phyloP scores from a whole-genome alignment of 139 green algal species.

The Coelastrella sp. region DNA sequence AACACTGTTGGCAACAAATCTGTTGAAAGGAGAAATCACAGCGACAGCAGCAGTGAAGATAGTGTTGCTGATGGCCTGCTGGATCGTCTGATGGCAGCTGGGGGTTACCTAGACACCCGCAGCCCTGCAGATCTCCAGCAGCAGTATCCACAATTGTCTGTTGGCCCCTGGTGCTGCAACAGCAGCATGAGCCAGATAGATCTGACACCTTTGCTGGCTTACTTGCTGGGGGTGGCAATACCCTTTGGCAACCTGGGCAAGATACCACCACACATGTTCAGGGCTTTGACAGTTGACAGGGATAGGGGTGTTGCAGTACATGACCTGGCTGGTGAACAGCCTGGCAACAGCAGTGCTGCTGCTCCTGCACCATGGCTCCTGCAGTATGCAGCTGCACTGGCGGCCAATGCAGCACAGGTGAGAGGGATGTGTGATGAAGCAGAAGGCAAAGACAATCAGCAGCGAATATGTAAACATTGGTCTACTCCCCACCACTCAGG shows the following conservation, averaged over 20 bases:
- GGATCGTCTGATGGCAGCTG: background rate
- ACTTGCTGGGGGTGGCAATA: slow-evolving; percentile 86
- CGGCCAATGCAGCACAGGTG: slow-evolving; percentile 46
- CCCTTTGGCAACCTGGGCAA: slow-evolving; percentile 87
- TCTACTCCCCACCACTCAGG: too few relatives aligned
- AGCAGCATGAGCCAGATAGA: slow-evolving; percentile 84
- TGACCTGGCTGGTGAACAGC: too few relatives aligned
- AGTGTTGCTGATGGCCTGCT: too few relatives aligned
- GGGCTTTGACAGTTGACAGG: slow-evolving; percentile 9
- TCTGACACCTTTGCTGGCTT: slow-evolving; percentile 84
- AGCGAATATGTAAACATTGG: too few relatives aligned
- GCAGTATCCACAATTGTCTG: background rate
- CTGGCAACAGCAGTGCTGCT: too few relatives aligned
- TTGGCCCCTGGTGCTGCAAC: slow-evolving; percentile 19
- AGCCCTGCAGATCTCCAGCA: background rate
- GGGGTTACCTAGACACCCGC: background rate
- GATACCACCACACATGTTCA: slow-evolving; percentile 72
- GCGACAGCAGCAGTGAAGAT: slow-evolving; percentile 10
- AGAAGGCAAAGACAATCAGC: too few relatives aligned
- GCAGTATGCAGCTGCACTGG: slow-evolving; percentile 39
- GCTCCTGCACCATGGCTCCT: background rate
- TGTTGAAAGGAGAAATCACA: too few relatives aligned
- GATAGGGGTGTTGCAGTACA: background rate
- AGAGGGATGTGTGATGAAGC: too few relatives aligned
- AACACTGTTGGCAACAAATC: background rate